Evolutionary conservation across 495 filamentous ascomycete species (phyloP), one percentile per base, ranked within the genome.

Genomic region (Lasiosphaeria miniovina): DNA sequence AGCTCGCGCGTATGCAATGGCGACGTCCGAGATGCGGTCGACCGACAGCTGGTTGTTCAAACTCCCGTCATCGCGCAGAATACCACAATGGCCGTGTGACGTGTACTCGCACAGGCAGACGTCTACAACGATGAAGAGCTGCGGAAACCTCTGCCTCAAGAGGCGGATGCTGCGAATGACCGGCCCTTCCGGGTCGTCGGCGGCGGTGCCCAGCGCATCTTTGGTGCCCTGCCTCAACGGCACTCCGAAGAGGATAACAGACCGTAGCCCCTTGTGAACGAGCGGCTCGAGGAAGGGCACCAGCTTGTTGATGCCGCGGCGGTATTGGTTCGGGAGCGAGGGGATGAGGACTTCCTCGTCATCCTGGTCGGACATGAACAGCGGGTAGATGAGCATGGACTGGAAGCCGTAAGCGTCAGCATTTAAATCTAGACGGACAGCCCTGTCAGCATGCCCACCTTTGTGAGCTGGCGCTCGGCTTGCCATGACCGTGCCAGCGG

Each of bases 101-200:
- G 94, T 98, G 75, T 98, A 98, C 74, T 98, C 94, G 80, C 94
- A 98, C 4, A 98, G 86, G 71, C 94, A 98, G 51, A 98, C 94
- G 74, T 98, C 94, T 40, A 87, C 84, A 53, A 88, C 85, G 64
- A 98, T 88, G 73, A 94, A 98, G 50, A 98, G 83, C 41, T 88
- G 81, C 6, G 95, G 94, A 72, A 97, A 96, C 24, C 82, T 75
- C 57, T 87, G 82, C 58, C 92, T 87, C 46, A 98, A 77, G 15
- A 96, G 82, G 15, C 85, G 87, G 72, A 98, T 96, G 17, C 83
- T 80, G 61, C 85, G 82, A 55, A 98, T 91, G 53, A 98, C 95
- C 34, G 94, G 94, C 33, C 95, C 95, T 58, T 88, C 76, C 12
- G 93, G 91, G 68, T 97, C 91, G 69, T 97, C 95, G 59, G 95